phyloP scores from a whole-genome alignment of 2,329 filamentous ascomycete species.

The Neofusicoccum cordaticola region DNA sequence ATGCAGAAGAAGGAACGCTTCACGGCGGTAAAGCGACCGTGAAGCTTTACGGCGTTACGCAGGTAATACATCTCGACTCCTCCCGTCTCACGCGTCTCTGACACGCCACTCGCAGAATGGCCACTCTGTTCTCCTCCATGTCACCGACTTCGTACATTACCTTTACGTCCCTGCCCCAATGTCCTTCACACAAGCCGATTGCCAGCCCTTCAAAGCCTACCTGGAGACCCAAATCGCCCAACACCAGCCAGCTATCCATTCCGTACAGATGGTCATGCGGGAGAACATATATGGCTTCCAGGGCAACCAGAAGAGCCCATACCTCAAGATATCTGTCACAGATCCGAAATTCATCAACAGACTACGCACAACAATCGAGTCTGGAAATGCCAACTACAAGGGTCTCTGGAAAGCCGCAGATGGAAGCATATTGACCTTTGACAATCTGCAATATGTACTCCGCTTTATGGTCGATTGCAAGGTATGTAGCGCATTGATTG shows the following conservation, averaged over 20 bases:
- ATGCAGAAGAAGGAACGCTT: constrained; percentile 84
- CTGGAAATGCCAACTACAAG: constrained; percentile 80
- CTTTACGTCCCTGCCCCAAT: constrained; percentile 88
- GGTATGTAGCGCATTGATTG: constrained; percentile 44
- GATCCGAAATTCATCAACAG: constrained; percentile 81
- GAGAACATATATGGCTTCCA: constrained; percentile 95
- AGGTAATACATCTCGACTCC: constrained; percentile 47
- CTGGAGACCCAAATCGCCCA: constrained; percentile 77
- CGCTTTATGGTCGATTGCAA: constrained; percentile 98
- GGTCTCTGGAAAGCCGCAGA: constrained; percentile 72
- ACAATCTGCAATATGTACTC: constrained; percentile 92
- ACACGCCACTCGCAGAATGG: constrained; percentile 51
- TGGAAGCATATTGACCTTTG: constrained; percentile 81
- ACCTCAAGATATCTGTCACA: constrained; percentile 87
- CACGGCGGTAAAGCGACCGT: constrained; percentile 74
- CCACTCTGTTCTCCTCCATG: constrained; percentile 90
- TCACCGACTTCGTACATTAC: constrained; percentile 94
- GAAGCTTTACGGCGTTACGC: constrained; percentile 91
- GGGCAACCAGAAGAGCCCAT: constrained; percentile 87
- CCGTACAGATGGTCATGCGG: constrained; percentile 75
- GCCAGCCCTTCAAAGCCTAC: constrained; percentile 72
- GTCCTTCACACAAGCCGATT: constrained; percentile 75
- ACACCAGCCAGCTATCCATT: constrained; percentile 71
- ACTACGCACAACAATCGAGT: constrained; percentile 73
- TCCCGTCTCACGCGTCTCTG: constrained; percentile 35